Base-by-base conservation (phyloP, 768 basidiomycete genomes). In the Xerocomellus amylosporus region DNA sequence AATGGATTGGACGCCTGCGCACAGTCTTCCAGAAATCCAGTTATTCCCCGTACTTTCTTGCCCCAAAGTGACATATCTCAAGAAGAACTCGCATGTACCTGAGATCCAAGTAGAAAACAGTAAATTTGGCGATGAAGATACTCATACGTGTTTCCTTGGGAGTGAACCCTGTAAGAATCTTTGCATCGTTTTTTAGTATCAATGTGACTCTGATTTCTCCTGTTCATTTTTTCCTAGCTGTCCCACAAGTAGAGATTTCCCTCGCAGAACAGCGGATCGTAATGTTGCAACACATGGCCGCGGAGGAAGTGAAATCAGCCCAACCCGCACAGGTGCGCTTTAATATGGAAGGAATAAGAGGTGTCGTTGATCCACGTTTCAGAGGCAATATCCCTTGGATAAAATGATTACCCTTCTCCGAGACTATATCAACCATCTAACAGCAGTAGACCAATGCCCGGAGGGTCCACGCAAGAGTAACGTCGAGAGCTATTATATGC, bases 111-210 rank as follows among this genome's bases (percentile, higher is more conserved):
- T 71, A 4, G 77, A 78, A 54, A 71, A 71, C 36, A 87, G 80
- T 62, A 96, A 94, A 71, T 98, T 98, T 65, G 95, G 94, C 2
- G 74, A 79, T 31, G 95, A 98, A 69, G 73, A 82, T 40, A 87
- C 91, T 3, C 95, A 98, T 66, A 75, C 78, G 0, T 98, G 93
- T 68, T 75, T 88, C 40, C 79, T 94, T 28, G 88, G 88, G 13
- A 79, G 82, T 61, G 83, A 87, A 70, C 77, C 81, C 17, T 82
- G 90, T 90, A 64, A 62, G 85, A 24, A 43, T 26, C 7, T 43
- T 73, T 19, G 15, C 43, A 8, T 40, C 22, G 15, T 3, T 2
- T 33, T 19, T 54, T 19, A 12, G 19, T 19, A 19, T 42, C 26
- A 36, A 37, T 30, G 36, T 34, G 24, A 43, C 26, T 54, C 47